These are phyloP conservation scores for Neurospora sublineolata DNA, from an alignment of 495 filamentous ascomycete genomes.

Conservation along the genomic window DNA sequence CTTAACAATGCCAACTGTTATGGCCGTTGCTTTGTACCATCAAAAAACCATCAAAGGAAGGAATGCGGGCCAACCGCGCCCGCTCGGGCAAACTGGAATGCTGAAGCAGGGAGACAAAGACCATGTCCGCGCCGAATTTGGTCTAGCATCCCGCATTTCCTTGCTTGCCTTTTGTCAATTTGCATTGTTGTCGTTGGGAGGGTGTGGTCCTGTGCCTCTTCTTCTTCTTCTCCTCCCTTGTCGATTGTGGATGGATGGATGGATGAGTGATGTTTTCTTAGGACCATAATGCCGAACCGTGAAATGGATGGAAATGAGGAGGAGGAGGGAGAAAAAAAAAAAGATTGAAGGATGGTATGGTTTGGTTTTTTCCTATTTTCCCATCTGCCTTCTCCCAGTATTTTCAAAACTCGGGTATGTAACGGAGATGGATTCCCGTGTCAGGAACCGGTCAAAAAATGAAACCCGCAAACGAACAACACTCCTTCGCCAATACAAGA, in stretches of 20 bases:
- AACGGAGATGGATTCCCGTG: not conserved
- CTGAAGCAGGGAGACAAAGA: conserved; percentile 21
- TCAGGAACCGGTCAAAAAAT: not conserved
- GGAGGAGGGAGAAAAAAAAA: not conserved
- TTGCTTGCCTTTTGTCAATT: conserved; percentile 3
- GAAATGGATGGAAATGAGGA: not conserved
- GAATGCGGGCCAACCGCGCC: conserved; percentile 9
- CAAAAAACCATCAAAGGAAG: conserved; percentile 5
- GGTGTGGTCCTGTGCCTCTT: not conserved
- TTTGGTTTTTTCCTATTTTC: not conserved
- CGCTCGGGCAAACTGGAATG: conserved; percentile 3
- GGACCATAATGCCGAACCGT: not conserved
- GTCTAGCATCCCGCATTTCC: conserved; percentile 9
- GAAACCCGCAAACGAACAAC: not conserved
- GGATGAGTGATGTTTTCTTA: not conserved
- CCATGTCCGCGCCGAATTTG: conserved; percentile 29
- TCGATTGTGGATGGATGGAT: not conserved
- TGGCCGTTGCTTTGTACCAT: not conserved
- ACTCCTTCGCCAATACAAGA: not conserved
- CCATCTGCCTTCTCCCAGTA: not conserved
- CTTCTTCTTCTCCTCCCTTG: not conserved
- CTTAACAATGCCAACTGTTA: conserved; percentile 12
- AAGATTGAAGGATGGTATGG: not conserved
- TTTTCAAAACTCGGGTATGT: not conserved
- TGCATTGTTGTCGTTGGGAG: not conserved